Evolutionary conservation across 768 basidiomycete species (phyloP), one percentile per base, ranked within the genome.

Genomic region (Suillus plorans): DNA sequence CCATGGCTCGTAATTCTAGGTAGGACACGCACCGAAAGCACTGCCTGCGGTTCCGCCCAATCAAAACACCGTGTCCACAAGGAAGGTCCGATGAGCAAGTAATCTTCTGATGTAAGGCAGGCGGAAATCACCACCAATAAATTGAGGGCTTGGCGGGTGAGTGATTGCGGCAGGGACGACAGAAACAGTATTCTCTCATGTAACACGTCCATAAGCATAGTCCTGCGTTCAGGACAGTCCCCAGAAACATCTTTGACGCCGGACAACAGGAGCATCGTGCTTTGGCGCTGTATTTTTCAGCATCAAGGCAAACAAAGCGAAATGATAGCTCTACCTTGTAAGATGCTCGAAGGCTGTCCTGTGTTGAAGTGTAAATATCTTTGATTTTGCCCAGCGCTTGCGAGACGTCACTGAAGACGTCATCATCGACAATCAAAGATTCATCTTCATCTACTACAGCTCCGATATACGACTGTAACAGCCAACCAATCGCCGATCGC

Each of bases 61-160:
- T 79, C 76, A 14, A 87, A 73, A 67, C 84, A 82, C 49, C 81
- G 72, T 60, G 80, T 74, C 90, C 91, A 93, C 9, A 91, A 72
- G 39, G 82, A 71, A 6, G 84, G 82, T 0, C 82, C 84, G 34
- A 92, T 76, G 2, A 74, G 77, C n/a, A 74, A 69, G 66, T 84
- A 84, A 62, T 90, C 85, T 8, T 82, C 80, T 2, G 75, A 63
- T 8, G 77, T 76, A 39, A 92, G 71, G 44, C 88, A 70, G 0
- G 82, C 80, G 5, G 86, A 89, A 63, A 91, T 79, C 3, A 84
- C 74, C 7, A 92, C 90, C 18, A 92, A 77, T 13, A 92, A 79
- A 64, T 86, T 84, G 68, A 89, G 75, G 4, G 82, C 78, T 66
- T 82, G 84, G 6, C 79, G 73, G 1, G 76, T 65, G 62, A 85